Conservation (phyloP, 1,139 yeast species). For the Debaryomyces coudertii region DNA sequence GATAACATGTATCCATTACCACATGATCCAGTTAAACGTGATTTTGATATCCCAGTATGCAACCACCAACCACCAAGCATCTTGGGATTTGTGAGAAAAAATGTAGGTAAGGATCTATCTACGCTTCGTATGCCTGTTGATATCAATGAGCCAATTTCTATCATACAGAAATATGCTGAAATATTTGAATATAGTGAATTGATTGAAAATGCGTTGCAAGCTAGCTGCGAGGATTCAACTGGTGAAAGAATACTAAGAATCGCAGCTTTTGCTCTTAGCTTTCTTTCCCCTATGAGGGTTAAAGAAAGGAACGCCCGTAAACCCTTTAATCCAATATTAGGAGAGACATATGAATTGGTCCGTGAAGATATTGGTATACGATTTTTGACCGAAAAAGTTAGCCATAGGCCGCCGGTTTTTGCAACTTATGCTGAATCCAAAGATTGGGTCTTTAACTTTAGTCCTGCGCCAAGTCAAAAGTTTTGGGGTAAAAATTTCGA, state of each 20-base stretch:
- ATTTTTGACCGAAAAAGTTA: slow-evolving; percentile 74
- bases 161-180: slow-evolving; percentile 79
- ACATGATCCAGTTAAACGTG: slow-evolving; percentile 50
- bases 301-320: slow-evolving; percentile 79
- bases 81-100: slow-evolving; percentile 77
- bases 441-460: slow-evolving; percentile 75
- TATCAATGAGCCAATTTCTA: slow-evolving; percentile 86
- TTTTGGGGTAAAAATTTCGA: slow-evolving; percentile 96
- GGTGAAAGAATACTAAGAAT: slow-evolving; percentile 69
- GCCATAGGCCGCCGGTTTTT: slow-evolving; percentile 81
- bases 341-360: slow-evolving; percentile 85
- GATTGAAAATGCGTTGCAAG: slow-evolving; percentile 60
- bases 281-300: slow-evolving; percentile 68
- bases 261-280: slow-evolving; percentile 82
- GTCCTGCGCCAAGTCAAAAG: slow-evolving; percentile 82
- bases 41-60: slow-evolving; percentile 63
- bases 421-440: slow-evolving; percentile 76
- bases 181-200: slow-evolving; percentile 73
- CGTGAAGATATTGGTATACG: slow-evolving; percentile 76
- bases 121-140: slow-evolving; percentile 94
- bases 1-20: slow-evolving; percentile 68
- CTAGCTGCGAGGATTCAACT: slow-evolving; percentile 37
- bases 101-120: slow-evolving; percentile 88
- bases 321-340: slow-evolving; percentile 89
- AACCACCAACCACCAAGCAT: slow-evolving; percentile 79